Conservation (phyloP, 352 stramenopile genomes). For the Phytophthora niederhauseri region DNA sequence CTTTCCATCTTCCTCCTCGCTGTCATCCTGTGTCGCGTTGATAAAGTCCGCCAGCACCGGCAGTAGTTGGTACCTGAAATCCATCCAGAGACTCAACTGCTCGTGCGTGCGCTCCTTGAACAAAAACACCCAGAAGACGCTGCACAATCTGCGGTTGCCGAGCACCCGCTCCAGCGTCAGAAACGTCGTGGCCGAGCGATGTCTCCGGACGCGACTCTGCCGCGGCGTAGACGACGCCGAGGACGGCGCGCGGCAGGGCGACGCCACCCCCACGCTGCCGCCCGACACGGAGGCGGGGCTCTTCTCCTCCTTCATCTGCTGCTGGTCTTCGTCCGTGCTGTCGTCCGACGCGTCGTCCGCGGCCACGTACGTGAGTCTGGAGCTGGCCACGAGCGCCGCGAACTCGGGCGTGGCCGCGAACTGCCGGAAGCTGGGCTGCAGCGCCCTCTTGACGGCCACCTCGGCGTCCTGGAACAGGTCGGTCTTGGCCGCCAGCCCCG, state of each 20-base stretch:
- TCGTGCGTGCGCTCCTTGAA: constrained; percentile 87
- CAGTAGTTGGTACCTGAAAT: constrained; percentile 72
- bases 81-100: constrained; percentile 87
- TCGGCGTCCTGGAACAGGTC: constrained; percentile 85
- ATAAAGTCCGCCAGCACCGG: constrained; percentile 70
- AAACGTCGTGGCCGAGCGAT: constrained; percentile 47
- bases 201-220: constrained; percentile 21
- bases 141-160: constrained; percentile 78
- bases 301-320: constrained; percentile 17
- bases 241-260: constrained; percentile 12
- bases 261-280: constrained; percentile 11
- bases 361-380: constrained; percentile 55
- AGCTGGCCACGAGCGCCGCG: constrained; percentile 55
- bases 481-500: constrained; percentile 69
- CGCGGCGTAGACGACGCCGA: constrained; percentile 19
- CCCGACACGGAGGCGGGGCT: constrained; percentile 5
- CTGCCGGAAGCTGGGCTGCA: constrained; percentile 73
- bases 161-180: constrained; percentile 79
- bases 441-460: constrained; percentile 64
- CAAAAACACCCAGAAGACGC: constrained; percentile 88
- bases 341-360: constrained; percentile 16
- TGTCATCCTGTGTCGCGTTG: constrained; percentile 42
- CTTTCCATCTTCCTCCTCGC: constrained; percentile 35
- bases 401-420: constrained; percentile 69
- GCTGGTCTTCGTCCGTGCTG: constrained; percentile 29